Evolutionary conservation across 2,329 filamentous ascomycete genomes (phyloP).

Genomic region (Dactylellina leptospora): DNA sequence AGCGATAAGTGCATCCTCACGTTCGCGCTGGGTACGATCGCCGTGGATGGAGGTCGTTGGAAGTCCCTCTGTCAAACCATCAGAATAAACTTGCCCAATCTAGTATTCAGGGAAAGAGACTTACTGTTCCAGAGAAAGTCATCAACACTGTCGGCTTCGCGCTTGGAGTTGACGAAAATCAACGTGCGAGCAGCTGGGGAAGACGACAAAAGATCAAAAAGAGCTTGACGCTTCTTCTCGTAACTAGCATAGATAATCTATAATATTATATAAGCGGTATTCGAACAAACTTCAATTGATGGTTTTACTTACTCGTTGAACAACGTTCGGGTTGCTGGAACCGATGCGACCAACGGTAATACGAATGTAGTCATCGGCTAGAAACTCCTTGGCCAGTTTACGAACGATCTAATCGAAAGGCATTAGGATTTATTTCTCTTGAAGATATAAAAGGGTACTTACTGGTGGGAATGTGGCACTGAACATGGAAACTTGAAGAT

Average conservation of each 20-base stretch:
- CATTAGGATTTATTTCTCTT: conserved; percentile 1
- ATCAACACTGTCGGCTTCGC: conserved; percentile 81
- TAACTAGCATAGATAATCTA: conserved; percentile 73
- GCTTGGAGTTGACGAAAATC: conserved; percentile 87
- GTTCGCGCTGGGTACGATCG: conserved; percentile 86
- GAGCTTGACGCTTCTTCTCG: conserved; percentile 72
- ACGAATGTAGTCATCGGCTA: conserved; percentile 77
- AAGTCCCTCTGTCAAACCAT: conserved; percentile 64
- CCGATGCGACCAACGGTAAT: conserved; percentile 89
- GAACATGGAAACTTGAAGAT: conserved; percentile 80
- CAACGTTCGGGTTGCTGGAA: conserved; percentile 81
- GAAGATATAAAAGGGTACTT: neutral
- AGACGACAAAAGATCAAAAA: conserved; percentile 76
- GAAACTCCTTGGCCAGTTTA: conserved; percentile 77
- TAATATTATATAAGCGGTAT: conserved; percentile 44
- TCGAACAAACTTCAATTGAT: too few species aligned
- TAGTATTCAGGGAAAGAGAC: neutral
- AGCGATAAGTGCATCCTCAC: conserved; percentile 85
- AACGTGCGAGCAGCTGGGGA: conserved; percentile 79
- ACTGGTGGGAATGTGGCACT: conserved; percentile 90
- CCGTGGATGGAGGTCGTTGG: conserved; percentile 89
- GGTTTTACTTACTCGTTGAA: conserved; percentile 67
- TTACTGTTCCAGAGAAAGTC: conserved; percentile 80
- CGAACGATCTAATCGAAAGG: conserved; percentile 66
- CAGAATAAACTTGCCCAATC: neutral